phyloP scores from a whole-genome alignment of 306 rosid species.

The Ceratonia siliqua region DNA sequence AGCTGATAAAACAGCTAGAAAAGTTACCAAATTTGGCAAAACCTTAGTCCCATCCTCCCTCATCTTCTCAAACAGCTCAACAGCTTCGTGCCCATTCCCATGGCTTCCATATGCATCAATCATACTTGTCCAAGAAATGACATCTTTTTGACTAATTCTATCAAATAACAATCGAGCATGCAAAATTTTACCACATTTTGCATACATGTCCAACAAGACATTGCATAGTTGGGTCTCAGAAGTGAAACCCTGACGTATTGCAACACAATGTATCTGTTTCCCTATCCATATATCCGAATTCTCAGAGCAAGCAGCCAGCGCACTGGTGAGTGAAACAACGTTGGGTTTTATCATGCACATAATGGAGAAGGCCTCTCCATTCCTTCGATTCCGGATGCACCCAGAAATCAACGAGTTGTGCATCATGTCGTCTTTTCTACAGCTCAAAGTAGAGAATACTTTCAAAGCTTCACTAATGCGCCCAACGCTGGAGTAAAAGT shows the following conservation, averaged over 20 bases:
- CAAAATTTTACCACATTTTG: conserved; percentile 54
- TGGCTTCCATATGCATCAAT: conserved; percentile 58
- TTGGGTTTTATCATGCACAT: conserved; percentile 56
- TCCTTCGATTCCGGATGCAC: conserved; percentile 51
- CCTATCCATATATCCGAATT: conserved; percentile 54
- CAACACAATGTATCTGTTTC: conserved; percentile 66
- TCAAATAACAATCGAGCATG: conserved; percentile 48
- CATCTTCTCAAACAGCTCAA: conserved; percentile 46
- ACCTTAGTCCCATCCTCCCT: conserved; percentile 43
- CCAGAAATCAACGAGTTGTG: conserved; percentile 60
- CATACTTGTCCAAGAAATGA: conserved; percentile 65
- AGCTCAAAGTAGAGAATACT: conserved; percentile 44
- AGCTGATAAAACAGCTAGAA: conserved; percentile 51
- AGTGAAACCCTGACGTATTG: conserved; percentile 50
- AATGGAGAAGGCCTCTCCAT: conserved; percentile 46
- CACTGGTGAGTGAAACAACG: conserved; percentile 57
- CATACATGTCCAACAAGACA: conserved; percentile 58
- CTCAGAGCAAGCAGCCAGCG: conserved; percentile 65
- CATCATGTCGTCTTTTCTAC: conserved; percentile 50
- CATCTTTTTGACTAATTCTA: conserved; percentile 46
- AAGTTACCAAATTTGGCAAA: conserved; percentile 55
- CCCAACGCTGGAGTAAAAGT: conserved; percentile 57
- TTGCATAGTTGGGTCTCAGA: conserved; percentile 56
- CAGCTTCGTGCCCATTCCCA: conserved; percentile 54
- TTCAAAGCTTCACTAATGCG: conserved; percentile 51